Percentiles rank a stretch among this genome's conserved stretches.
Evolutionary conservation across 2,329 filamentous ascomycete species (phyloP).

Genomic region (Fonsecaea pugnacius): DNA sequence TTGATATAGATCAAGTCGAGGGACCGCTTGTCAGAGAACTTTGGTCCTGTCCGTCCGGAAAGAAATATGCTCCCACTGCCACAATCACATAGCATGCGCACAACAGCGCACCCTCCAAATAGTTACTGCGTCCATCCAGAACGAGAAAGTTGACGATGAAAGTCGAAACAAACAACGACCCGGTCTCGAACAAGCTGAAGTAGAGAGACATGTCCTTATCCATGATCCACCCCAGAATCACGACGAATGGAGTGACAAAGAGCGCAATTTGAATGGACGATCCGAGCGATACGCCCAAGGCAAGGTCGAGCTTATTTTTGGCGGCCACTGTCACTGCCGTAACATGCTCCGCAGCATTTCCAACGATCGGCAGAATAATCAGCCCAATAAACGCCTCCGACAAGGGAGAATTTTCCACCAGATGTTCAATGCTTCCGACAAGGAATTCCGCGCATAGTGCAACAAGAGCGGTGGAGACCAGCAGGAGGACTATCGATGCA

Average conservation of each 20-base stretch:
- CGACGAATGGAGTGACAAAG: conserved; percentile 63
- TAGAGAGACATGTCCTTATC: conserved; percentile 72
- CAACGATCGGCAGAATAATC: conserved; percentile 68
- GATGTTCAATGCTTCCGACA: conserved; percentile 62
- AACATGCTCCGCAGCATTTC: conserved; percentile 69
- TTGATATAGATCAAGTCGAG: background rate
- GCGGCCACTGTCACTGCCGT: conserved; percentile 65
- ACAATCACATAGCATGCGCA: conserved; percentile 67
- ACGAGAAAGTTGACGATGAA: conserved; percentile 65
- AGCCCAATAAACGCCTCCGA: conserved; percentile 66
- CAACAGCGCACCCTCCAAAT: conserved; percentile 65
- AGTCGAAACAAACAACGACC: conserved; percentile 60
- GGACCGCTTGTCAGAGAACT: conserved; percentile 32
- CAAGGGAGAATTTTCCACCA: conserved; percentile 54
- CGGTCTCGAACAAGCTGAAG: conserved; percentile 87
- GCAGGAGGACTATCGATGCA: conserved; percentile 73
- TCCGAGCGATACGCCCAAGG: conserved; percentile 69
- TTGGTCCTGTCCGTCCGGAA: conserved; percentile 35
- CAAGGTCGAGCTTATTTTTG: conserved; percentile 70
- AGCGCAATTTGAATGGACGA: conserved; percentile 69
- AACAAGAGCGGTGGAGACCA: conserved; percentile 73
- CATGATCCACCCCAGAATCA: conserved; percentile 66
- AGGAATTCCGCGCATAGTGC: conserved; percentile 74
- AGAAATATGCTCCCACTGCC: conserved; percentile 51
- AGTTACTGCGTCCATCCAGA: conserved; percentile 62